Base-by-base conservation (phyloP, 768 basidiomycete species). In the Russula griseocarnosa region DNA sequence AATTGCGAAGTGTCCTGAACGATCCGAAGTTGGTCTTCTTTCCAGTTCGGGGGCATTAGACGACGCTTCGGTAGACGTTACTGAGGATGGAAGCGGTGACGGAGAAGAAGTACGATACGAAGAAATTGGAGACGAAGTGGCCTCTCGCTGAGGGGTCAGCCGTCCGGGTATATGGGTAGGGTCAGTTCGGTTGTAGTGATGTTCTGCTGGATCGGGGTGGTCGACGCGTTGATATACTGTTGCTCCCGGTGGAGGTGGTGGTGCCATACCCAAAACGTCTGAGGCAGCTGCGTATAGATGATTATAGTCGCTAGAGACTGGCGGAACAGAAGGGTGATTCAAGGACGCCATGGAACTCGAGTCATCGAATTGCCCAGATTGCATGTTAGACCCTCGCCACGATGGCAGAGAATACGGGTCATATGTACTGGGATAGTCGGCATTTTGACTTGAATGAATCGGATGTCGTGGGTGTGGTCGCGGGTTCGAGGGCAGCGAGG, bases 181-280 rank as follows among this genome's bases (percentile, higher is more conserved):
- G 20, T 61, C 60, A 26, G 20, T 52, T 63, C 51, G 61, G 11
- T 46, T 57, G 42, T 63, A 66, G n/a, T 66, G 65, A n/a, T 62
- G 42, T 20, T 66, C 65, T 11, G 44, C 16, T 24, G 51, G 42
- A 13, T 60, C 47, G 36, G 54, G 42, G 18, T 47, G 36, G 28
- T 58, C 62, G 69, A 68, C 67, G 55, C 69, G 60, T 58, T 53
- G 59, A 26, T 51, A 50, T 13, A 60, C 38, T 32, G 66, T 56
- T 18, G 68, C 63, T 18, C 67, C 65, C 32, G 66, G 76, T 16
- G 81, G 82, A 51, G 86, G 88, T 16, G 87, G 87, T 22, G 83
- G 87, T 0, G 82, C 85, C 83, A 90, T 86, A 18, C 90, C 90
- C 18, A 93, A 79, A 10, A 92, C 87, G 72, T 88, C 84, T 10